Percentiles rank a stretch among this genome's conserved stretches.
These are phyloP conservation scores for Purpureocillium lavendulum DNA, from an alignment of 2,329 filamentous ascomycete genomes.

Conservation along the genomic window DNA sequence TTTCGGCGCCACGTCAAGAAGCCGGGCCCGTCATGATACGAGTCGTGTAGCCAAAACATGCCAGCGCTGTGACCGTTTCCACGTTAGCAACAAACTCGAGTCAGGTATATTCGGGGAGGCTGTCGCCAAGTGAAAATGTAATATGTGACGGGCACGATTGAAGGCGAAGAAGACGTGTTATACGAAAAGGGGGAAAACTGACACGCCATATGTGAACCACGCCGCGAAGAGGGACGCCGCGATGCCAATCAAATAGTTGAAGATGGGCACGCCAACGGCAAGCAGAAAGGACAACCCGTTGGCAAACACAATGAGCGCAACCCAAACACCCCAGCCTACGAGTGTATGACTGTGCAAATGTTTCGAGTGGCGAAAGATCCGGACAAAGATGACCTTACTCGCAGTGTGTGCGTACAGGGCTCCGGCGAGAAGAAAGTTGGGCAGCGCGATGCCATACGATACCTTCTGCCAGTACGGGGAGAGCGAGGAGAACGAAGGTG, in stretches of 20 bases:
- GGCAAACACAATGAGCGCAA: slow-evolving; percentile 32
- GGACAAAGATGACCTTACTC: slow-evolving; percentile 40
- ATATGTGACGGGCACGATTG: no score
- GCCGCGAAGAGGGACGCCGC: slow-evolving; percentile 40
- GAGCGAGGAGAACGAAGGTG: slow-evolving; percentile 39
- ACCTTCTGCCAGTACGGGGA: slow-evolving; percentile 37
- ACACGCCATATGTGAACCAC: slow-evolving; percentile 45
- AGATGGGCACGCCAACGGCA: slow-evolving; percentile 41
- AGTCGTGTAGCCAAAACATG: slow-evolving; percentile 43
- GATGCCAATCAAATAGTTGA: slow-evolving; percentile 44
- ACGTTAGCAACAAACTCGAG: no score
- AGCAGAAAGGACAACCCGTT: slow-evolving; percentile 34
- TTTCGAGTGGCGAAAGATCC: slow-evolving; percentile 33
- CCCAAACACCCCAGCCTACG: slow-evolving; percentile 38
- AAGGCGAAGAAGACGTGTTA: no score
- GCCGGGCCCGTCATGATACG: slow-evolving; percentile 32
- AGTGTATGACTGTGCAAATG: slow-evolving; percentile 39
- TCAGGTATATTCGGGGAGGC: no score
- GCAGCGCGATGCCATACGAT: slow-evolving; percentile 40
- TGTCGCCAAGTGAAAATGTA: no score
- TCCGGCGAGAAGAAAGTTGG: slow-evolving; percentile 41
- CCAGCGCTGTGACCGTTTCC: slow-evolving; percentile 33
- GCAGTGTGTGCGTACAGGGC: slow-evolving; percentile 42
- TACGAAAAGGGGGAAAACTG: slow-evolving; percentile 1
- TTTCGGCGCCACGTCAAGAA: slow-evolving; percentile 25